A percentile compares a stretch with the other conserved stretches of the same genome.
Evolutionary conservation across 768 basidiomycete genomes (phyloP).

Genomic region (Coprinopsis marcescibilis): DNA sequence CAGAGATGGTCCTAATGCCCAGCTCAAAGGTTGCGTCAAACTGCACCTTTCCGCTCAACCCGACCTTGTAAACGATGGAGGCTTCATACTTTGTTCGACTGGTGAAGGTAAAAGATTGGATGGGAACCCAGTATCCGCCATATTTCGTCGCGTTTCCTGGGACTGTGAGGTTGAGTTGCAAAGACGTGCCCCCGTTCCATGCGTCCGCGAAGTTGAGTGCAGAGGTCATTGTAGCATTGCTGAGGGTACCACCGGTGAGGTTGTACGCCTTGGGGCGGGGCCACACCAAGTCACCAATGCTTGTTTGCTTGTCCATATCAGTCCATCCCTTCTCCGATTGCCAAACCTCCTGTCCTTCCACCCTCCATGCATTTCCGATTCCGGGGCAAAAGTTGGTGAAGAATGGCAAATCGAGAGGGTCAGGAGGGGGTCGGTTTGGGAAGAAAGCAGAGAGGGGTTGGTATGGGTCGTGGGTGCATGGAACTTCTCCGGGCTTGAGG

Average conservation of each 20-base stretch:
- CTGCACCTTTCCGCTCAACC: conserved; percentile 16
- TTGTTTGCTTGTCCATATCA: conserved; percentile 66
- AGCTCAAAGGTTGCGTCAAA: conserved; percentile 20
- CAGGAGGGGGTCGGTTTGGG: conserved; percentile 39
- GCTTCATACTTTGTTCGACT: conserved; percentile 42
- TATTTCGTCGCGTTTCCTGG: conserved; percentile 40
- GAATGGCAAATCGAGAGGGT: conserved; percentile 48
- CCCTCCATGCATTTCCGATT: conserved; percentile 63
- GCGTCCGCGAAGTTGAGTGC: conserved; percentile 57
- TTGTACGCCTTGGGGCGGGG: conserved; percentile 50
- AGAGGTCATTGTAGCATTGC: conserved; percentile 37
- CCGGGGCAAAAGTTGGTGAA: conserved; percentile 69
- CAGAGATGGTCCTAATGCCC: conserved; percentile 16
- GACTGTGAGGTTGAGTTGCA: conserved; percentile 40
- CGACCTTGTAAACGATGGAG: conserved; percentile 47
- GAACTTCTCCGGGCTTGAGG: conserved; percentile 32
- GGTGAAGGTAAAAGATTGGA: conserved; percentile 55
- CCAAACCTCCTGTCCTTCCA: conserved; percentile 50
- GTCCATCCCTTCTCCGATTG: conserved; percentile 56
- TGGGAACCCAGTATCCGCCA: conserved; percentile 57
- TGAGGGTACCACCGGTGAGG: conserved; percentile 38
- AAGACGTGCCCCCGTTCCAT: conserved; percentile 65
- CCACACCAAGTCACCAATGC: conserved; percentile 66
- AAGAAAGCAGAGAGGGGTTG: conserved; percentile 54
- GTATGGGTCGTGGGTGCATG: conserved; percentile 49